Evolutionary conservation across 495 filamentous ascomycete species (phyloP).

Genomic region (Margaritispora aquatica): DNA sequence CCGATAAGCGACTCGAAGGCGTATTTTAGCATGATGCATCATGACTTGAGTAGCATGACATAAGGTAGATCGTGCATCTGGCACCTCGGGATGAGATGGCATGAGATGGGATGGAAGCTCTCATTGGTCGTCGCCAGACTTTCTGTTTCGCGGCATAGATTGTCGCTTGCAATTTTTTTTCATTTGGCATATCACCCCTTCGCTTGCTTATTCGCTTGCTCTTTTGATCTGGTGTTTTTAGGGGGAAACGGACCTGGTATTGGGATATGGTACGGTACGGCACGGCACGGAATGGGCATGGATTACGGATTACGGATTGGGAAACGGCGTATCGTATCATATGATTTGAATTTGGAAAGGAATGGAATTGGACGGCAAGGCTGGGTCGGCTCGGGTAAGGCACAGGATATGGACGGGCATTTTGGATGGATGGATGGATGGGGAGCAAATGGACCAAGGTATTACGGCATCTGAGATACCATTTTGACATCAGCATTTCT

Average conservation of each 20-base stretch:
- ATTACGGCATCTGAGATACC: neutral
- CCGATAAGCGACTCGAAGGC: slow-evolving; percentile 16
- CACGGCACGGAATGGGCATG: neutral
- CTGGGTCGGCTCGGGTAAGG: too few relatives aligned
- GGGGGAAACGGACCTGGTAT: neutral
- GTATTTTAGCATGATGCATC: slow-evolving; percentile 16
- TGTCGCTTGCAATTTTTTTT: too few relatives aligned
- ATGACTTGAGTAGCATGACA: slow-evolving; percentile 21
- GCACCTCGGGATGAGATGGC: neutral
- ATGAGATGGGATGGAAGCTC: too few relatives aligned
- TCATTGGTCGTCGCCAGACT: too few relatives aligned
- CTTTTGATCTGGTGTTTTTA: neutral
- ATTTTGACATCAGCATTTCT: neutral
- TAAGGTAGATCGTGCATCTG: neutral
- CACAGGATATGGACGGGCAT: too few relatives aligned
- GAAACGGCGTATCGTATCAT: neutral
- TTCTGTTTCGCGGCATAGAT: too few relatives aligned
- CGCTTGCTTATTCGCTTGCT: neutral
- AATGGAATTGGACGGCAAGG: too few relatives aligned
- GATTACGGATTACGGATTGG: neutral
- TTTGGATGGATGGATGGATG: too few relatives aligned
- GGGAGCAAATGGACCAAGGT: too few relatives aligned
- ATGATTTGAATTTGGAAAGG: too few relatives aligned
- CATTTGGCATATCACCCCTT: neutral
- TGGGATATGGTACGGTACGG: neutral